Conservation (phyloP, 2,329 filamentous ascomycete species). For the Verticillium isaacii region DNA sequence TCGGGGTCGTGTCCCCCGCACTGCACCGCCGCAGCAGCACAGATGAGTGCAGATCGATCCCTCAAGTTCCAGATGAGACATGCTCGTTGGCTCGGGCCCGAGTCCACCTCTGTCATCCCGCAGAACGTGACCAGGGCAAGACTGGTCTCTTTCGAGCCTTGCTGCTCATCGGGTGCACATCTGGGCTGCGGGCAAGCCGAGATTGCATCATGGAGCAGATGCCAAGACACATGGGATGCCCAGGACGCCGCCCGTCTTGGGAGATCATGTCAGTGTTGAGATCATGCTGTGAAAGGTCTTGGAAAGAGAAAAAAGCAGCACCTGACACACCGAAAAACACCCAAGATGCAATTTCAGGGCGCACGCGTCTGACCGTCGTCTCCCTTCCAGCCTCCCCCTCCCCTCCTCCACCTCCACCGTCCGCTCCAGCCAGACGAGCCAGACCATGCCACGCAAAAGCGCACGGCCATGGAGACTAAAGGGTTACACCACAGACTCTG, state of each 20-base stretch:
- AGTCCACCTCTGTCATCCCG: background rate
- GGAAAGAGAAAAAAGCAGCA: background rate
- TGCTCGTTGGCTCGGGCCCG: background rate
- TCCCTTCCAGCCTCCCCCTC: background rate
- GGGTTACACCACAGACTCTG: background rate
- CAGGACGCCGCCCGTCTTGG: background rate
- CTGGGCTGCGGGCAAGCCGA: background rate
- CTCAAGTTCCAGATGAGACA: background rate
- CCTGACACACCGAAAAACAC: background rate
- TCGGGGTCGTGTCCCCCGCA: background rate
- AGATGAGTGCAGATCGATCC: background rate
- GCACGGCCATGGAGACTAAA: background rate
- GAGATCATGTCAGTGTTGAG: background rate
- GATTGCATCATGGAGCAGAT: background rate
- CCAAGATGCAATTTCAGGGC: background rate
- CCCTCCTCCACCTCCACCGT: background rate
- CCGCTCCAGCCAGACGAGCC: background rate
- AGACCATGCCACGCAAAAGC: background rate
- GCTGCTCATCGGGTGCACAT: background rate
- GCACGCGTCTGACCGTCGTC: background rate
- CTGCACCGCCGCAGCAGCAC: background rate
- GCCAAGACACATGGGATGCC: background rate
- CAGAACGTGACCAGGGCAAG: background rate
- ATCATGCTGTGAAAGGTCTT: background rate
- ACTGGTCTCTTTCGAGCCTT: background rate